A percentile compares a stretch with the other conserved stretches of the same genome.
Evolutionary conservation across 768 basidiomycete genomes (phyloP).

Genomic region (Macrolepiota albuminosa): DNA sequence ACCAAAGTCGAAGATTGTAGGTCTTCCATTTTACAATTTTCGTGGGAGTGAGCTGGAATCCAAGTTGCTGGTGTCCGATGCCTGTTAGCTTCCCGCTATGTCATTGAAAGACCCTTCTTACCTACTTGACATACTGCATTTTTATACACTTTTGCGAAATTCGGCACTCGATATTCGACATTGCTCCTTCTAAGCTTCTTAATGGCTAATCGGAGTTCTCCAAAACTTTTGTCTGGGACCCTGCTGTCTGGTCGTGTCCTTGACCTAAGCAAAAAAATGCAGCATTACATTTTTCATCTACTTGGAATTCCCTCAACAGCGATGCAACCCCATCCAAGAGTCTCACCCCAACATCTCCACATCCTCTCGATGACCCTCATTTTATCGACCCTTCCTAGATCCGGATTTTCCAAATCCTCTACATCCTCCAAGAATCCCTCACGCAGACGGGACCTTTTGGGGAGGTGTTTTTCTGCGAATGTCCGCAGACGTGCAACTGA

Average conservation of each 20-base stretch:
- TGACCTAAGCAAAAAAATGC: background rate
- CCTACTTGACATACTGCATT: too few species aligned
- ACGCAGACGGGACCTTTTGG: conserved; percentile 54
- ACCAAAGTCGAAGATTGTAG: too few species aligned
- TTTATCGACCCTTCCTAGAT: conserved; percentile 65
- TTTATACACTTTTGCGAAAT: background rate
- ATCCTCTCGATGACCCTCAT: conserved; percentile 75
- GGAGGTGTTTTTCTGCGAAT: conserved; percentile 57
- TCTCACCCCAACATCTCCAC: conserved; percentile 81
- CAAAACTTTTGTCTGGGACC: too few species aligned
- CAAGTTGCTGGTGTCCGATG: background rate
- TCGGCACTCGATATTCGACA: background rate
- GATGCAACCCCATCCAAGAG: conserved; percentile 55
- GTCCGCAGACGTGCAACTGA: conserved; percentile 62
- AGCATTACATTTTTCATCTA: background rate
- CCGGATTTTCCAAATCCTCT: conserved; percentile 72
- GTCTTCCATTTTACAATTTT: too few species aligned
- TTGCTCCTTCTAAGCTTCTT: too few species aligned
- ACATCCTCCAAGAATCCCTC: conserved; percentile 86
- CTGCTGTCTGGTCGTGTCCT: background rate
- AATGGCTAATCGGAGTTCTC: too few species aligned
- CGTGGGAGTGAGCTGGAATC: background rate
- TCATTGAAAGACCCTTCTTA: too few species aligned
- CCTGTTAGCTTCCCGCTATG: too few species aligned
- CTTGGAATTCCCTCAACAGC: conserved; percentile 13